These are phyloP conservation scores for Linnemannia hyalina DNA, from an alignment of 192 early-diverging fungal genomes.

Conservation along the genomic window DNA sequence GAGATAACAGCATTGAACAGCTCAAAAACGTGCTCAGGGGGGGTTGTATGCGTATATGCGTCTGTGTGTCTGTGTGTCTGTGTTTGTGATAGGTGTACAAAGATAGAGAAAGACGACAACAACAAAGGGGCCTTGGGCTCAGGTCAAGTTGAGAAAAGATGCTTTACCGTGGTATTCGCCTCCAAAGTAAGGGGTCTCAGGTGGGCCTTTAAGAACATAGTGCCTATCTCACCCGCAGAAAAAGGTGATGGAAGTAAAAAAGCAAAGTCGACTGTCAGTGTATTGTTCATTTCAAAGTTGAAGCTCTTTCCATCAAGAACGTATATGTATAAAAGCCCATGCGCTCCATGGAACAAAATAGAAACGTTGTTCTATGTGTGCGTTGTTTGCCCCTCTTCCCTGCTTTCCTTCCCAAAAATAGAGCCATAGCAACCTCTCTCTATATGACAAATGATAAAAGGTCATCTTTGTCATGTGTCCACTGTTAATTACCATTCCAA, in stretches of 20 bases:
- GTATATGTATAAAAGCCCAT: background rate
- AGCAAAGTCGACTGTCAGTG: background rate
- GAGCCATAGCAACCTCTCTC: background rate
- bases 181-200: constrained; percentile 92
- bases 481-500: constrained; percentile 86
- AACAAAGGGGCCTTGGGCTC: background rate
- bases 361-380: background rate
- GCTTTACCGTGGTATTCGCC: constrained; percentile 94
- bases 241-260: background rate
- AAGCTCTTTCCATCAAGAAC: background rate
- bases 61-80: background rate
- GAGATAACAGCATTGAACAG: constrained; percentile 3
- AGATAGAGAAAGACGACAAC: background rate
- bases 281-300: background rate
- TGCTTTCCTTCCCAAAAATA: background rate
- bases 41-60: background rate
- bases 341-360: constrained; percentile 1
- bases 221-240: constrained; percentile 71
- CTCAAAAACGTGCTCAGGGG: constrained; percentile 3
- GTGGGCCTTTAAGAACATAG: constrained; percentile 96
- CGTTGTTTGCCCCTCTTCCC: background rate
- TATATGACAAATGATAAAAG: background rate
- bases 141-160: background rate
- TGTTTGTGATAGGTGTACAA: background rate
- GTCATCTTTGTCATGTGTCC: background rate